Conservation (phyloP, 1,284 basidiomycete species). For the Marasmius sp. region DNA sequence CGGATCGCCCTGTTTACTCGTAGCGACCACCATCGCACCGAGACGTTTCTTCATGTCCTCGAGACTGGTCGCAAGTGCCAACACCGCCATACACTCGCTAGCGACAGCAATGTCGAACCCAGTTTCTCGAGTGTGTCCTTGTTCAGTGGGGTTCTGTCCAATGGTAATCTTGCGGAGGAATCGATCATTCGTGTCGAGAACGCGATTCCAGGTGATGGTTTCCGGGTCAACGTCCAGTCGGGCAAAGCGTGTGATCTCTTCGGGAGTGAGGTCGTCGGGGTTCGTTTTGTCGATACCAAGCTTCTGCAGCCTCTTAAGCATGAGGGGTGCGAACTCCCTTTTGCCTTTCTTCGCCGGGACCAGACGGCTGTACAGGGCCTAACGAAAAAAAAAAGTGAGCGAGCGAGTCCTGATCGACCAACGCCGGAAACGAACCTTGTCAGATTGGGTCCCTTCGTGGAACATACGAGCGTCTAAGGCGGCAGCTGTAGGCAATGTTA, state of each 20-base stretch:
- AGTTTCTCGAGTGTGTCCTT: constrained; percentile 86
- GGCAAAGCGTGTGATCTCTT: constrained; percentile 89
- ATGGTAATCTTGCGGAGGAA: constrained; percentile 95
- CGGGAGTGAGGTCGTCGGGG: constrained; percentile 89
- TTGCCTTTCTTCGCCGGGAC: constrained; percentile 94
- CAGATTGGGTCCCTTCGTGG: constrained; percentile 95
- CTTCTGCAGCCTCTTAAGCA: constrained; percentile 94
- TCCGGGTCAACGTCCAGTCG: constrained; percentile 90
- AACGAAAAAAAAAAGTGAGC: background rate
- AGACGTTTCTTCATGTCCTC: constrained; percentile 91
- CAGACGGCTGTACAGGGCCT: constrained; percentile 88
- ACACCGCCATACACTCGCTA: constrained; percentile 97
- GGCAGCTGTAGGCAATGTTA: constrained; percentile 60
- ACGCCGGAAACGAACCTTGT: constrained; percentile 59
- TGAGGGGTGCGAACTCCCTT: constrained; percentile 92
- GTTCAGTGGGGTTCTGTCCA: constrained; percentile 88
- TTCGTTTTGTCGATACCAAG: constrained; percentile 95
- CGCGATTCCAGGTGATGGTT: constrained; percentile 98
- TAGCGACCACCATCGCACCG: constrained; percentile 97
- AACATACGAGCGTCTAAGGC: constrained; percentile 98
- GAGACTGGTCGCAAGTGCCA: constrained; percentile 87
- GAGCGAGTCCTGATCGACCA: background rate
- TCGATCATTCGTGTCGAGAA: constrained; percentile 95
- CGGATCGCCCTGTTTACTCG: constrained; percentile 87
- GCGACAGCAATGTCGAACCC: constrained; percentile 98